Conservation (phyloP, 192 early-diverging fungal species). For the Coemansia sp. region DNA sequence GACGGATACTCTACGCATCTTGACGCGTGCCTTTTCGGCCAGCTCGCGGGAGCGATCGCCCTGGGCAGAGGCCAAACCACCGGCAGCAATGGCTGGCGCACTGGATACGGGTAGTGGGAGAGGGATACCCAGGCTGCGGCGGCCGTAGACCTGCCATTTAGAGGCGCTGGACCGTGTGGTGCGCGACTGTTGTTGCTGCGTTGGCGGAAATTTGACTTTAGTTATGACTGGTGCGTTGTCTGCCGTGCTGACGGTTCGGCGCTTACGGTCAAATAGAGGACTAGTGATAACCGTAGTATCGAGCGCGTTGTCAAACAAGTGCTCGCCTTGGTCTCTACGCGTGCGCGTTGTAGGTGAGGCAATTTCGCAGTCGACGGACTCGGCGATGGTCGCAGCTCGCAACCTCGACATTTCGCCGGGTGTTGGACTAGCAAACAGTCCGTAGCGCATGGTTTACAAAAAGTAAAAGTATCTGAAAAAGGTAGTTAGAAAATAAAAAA, state of each 20-base stretch:
- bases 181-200: slow-evolving; percentile 3
- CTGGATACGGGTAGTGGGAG: slow-evolving; percentile 16
- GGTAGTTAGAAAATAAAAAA: not conserved
- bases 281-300: not conserved
- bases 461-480: not conserved
- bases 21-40: slow-evolving; percentile 7
- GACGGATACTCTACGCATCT: slow-evolving; percentile 5
- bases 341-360: not conserved
- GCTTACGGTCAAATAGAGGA: slow-evolving; percentile 11
- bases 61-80: slow-evolving; percentile 8
- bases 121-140: slow-evolving; percentile 20
- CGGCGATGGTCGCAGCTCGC: not conserved
- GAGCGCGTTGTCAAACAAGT: not conserved
- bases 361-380: not conserved
- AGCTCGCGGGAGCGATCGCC: slow-evolving; percentile 24
- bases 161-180: not conserved
- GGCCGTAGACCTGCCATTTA: slow-evolving; percentile 17
- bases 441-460: slow-evolving; percentile 10
- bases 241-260: not conserved
- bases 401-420: not conserved
- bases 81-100: not conserved
- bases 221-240: not conserved
- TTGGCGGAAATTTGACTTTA: slow-evolving; percentile 2
- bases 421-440: not conserved
- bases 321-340: too few species aligned